Conservation (phyloP, 805 yeast species). For the Candida fluviatilis region DNA sequence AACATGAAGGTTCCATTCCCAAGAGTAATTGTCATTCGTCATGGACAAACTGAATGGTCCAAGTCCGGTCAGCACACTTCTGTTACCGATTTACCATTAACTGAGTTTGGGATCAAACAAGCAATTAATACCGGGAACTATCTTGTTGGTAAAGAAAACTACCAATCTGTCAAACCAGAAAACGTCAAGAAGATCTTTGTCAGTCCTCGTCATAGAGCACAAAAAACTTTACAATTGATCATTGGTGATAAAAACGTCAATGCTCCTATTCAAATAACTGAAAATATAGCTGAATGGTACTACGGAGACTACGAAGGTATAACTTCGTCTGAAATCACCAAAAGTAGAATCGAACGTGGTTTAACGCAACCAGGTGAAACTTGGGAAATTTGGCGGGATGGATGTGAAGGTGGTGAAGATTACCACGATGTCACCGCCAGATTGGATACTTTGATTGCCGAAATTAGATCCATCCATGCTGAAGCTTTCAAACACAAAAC, state of each 20-base stretch:
- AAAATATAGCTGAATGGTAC: conserved; percentile 90
- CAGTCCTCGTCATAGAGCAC: conserved; percentile 82
- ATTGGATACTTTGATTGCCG: conserved; percentile 64
- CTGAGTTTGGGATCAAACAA: conserved; percentile 72
- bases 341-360: conserved; percentile 54
- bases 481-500: conserved; percentile 46
- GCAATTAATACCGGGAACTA: conserved; percentile 70
- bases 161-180: conserved; percentile 56
- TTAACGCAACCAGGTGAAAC: conserved; percentile 32
- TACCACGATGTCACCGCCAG: conserved; percentile 63
- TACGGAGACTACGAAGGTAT: conserved; percentile 95
- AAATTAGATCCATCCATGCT: conserved; percentile 58
- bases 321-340: conserved; percentile 61
- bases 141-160: conserved; percentile 54
- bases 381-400: conserved; percentile 89
- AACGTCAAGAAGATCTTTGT: conserved; percentile 61
- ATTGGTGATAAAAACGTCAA: conserved; percentile 33
- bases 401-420: conserved; percentile 88
- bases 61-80: conserved; percentile 91
- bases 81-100: conserved; percentile 73
- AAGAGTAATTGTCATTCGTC: conserved; percentile 69
- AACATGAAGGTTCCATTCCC: conserved; percentile 46
- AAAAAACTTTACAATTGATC: conserved; percentile 65
- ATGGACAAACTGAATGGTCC: conserved; percentile 96
- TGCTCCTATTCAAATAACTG: conserved; percentile 47